Evolutionary conservation across 352 stramenopile species (phyloP), one percentile per base, ranked within the genome.

Genomic region (Globisporangium iwayamae): DNA sequence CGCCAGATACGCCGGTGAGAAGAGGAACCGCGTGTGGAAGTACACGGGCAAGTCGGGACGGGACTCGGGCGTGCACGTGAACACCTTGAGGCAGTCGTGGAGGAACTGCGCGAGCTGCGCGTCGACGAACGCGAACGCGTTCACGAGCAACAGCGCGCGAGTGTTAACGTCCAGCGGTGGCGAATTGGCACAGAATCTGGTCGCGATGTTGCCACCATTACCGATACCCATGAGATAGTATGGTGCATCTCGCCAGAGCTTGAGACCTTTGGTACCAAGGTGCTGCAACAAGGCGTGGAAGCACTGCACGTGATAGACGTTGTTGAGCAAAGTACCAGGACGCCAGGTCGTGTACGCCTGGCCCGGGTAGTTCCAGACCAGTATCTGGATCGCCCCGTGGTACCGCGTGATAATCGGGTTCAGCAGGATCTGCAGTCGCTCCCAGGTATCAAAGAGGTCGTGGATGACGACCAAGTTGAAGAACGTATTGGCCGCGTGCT

Each of bases 331-430:
- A 46, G 85, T 80, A 4, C 93, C 90, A 28, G 83, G 73, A 11
- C 89, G 76, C 91, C 94, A 99, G 28, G 94, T 85, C 22, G 94
- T 98, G 70, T 97, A 98, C 0, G 95, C 96, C 71, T 99, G 96
- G 9, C 96, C 95, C 0, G 96, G 95, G 72, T 98, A 98, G 73
- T 99, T 99, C 92, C 96, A 99, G 18, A 99, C 61, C 22, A 99
- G 72, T 22, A 97, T 85, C 68, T 97, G 85, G 6, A 88, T 68
- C 9, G 76, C 72, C 18, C 93, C 95, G 34, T 81, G 70, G 79
- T 98, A 98, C 22, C 89, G 79, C 28, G 81, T 65, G 20, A 97
- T 69, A 59, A 99, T 79, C 20, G 91, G 87, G 48, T 89, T 79
- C 9, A 99, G 79, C 47, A 98, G 77, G 74, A 99, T 98, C 69